phyloP scores from a whole-genome alignment of 106 monocot genomes.

The Narthecium ossifragum region DNA sequence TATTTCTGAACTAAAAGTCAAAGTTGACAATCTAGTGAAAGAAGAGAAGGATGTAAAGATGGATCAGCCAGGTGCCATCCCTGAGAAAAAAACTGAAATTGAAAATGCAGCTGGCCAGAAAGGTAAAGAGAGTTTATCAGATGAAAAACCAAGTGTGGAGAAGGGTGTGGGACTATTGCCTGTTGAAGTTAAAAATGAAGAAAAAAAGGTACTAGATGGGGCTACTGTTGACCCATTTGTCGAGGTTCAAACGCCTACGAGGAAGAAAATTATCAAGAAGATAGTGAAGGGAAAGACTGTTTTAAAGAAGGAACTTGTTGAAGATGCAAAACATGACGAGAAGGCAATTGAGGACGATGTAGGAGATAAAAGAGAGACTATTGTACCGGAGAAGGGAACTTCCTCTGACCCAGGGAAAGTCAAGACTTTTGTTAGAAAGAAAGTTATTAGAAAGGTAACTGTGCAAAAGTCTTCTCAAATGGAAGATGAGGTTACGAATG shows the following conservation, averaged over 20 bases:
- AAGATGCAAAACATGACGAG: conserved; percentile 22
- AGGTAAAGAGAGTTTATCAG: conserved; percentile 13
- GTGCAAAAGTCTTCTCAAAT: conserved; percentile 25
- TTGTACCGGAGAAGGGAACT: conserved; percentile 8
- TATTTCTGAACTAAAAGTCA: conserved; percentile 18
- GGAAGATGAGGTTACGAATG: conserved; percentile 18
- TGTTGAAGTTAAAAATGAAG: conserved; percentile 9
- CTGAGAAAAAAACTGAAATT: conserved; percentile 5
- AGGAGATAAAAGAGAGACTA: conserved; percentile 13
- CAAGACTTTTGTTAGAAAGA: conserved; percentile 40
- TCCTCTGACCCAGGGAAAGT: conserved; percentile 10
- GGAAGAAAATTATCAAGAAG: conserved; percentile 55
- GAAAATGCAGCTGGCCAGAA: conserved; percentile 24
- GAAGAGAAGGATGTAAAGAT: conserved; percentile 15
- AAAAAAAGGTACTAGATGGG: conserved; percentile 7
- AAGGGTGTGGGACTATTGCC: conserved; percentile 15
- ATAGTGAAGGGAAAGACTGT: conserved; percentile 38
- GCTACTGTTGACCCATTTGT: conserved; percentile 3
- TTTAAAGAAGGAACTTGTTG: conserved; percentile 37
- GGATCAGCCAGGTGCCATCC: neutral
- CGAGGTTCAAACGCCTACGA: conserved; percentile 23
- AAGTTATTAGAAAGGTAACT: conserved; percentile 28
- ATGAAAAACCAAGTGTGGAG: conserved; percentile 15
- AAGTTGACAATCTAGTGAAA: conserved; percentile 18
- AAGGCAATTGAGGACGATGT: conserved; percentile 20